These are phyloP conservation scores for Fusarium sp. DNA, from an alignment of 2,329 filamentous ascomycete genomes.

Conservation along the genomic window DNA sequence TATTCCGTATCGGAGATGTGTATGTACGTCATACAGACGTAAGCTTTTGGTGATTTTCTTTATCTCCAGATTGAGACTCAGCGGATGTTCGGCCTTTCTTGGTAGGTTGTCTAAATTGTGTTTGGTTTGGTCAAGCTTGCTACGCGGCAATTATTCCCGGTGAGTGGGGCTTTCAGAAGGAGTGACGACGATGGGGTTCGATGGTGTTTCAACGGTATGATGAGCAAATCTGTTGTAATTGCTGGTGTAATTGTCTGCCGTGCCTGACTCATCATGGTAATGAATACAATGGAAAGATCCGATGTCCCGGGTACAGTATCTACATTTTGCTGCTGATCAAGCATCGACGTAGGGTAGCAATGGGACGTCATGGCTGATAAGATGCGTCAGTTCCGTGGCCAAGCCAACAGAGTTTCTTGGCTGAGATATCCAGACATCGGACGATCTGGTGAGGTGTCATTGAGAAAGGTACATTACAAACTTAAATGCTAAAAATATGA, in stretches of 20 bases:
- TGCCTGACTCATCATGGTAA: neutral
- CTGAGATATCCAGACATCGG: conserved; percentile 1
- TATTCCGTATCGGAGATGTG: neutral
- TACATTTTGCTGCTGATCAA: conserved; percentile 10
- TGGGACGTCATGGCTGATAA: conserved; percentile 30
- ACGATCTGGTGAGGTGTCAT: neutral
- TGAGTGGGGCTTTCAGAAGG: neutral
- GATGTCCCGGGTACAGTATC: conserved; percentile 14
- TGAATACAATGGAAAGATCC: conserved; percentile 5
- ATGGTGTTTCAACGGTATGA: conserved; percentile 2
- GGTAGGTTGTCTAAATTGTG: neutral
- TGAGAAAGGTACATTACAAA: neutral
- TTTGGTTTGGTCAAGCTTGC: neutral
- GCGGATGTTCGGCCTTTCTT: conserved; percentile 5
- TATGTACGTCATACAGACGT: conserved; percentile 12
- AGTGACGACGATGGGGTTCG: neutral
- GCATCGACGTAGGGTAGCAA: conserved; percentile 29
- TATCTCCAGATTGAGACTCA: neutral
- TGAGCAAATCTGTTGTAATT: neutral
- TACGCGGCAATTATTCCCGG: conserved; percentile 12
- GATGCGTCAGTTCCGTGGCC: conserved; percentile 10
- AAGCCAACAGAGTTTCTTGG: neutral
- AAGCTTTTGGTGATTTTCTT: conserved; percentile 1
- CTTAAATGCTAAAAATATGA: neutral
- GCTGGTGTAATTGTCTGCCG: neutral